Base-by-base conservation (phyloP, 176 grass and related monocot genomes). In the Guadua angustifolia region DNA sequence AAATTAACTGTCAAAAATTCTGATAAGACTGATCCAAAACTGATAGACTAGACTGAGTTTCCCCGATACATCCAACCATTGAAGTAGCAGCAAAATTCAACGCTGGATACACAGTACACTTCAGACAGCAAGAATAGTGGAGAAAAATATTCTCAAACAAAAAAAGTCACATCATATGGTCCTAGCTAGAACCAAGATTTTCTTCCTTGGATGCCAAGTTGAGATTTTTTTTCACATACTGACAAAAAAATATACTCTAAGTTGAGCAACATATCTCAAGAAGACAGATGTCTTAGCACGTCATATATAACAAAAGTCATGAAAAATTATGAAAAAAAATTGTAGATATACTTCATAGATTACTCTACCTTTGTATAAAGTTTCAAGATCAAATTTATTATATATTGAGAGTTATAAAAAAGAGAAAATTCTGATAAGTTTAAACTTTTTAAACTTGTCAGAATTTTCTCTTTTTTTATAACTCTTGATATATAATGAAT, bases 81-180 rank as follows among this genome's bases (percentile, higher is more conserved):
- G 2, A 58, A 47, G 8, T 19, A 9, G 77, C 25, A 1, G 35
- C 1, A 26, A 58, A 61, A 82, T 82, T 87, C 40, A 87, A 39
- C 40, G 15, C 9, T 6, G 21, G 19, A 49, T 39, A 21, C 9
- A 18, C 43, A 29, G 32, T 51, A 61, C 40, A 61, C 40, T 71
- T 60, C 13, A 36, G 35, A 63, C 67, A 36, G 9, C 45, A 47
- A 14, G 78, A 71, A 43, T 9, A 50, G 17, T 29, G 16, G 10
- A 51, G 71, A 61, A n/a, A 62, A 40, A 21, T 33, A 68, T 21
- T 21, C 7, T 43, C 1, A 12, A 64, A 32, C 33, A 53, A 83
- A 83, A 63, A 6, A 19, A 44, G 2, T 45, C 56, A 42, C 1
- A 42, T 42, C 56, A 42, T 42, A 26, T 38, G 29, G 24, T 81